Base-by-base conservation (phyloP, 805 yeast species). In the Phaffomyces thermotolerans region DNA sequence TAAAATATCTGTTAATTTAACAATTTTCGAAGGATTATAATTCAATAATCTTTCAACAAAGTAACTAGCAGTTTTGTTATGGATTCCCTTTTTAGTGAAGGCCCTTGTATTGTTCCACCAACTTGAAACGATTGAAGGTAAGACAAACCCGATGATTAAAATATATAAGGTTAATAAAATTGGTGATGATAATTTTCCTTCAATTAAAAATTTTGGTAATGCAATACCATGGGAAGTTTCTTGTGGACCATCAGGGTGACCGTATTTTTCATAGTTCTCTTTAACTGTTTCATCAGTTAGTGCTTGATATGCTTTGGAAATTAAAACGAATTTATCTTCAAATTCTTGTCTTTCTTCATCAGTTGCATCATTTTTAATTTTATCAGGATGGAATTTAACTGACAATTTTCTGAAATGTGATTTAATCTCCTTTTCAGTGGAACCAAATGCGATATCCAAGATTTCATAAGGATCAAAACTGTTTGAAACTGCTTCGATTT, bases 181-280 rank as follows among this genome's bases (percentile, higher is more conserved):
- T 4, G 82, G 75, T 5, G 95, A 81, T 20, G 81, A 80, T 23
- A 39, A 37, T 45, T 79, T 73, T 36, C 95, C 89, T 51, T 88
- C 96, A 27, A 95, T 85, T 48, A 93, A 72, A 65, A 86, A 88
- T 60, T 84, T 81, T 29, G 99, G 99, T 52, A 93, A 67, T 0
- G 98, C 99, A 63, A 93, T 89, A 49, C 99, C 99, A 61, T 88
- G 96, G 18, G 83, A 69, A 17, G 83, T 73, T 24, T 86, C 86
- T 64, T 87, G 95, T 35, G 95, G 96, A 36, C 99, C 99, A 67
- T 93, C 99, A 5, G 99, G 99, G 61, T 95, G 96, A 40, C 99
- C 99, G 58, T 83, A 93, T 54, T 78, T 81, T 55, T 82, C 68
- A 62, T 76, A 89, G 61, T 93, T 93, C 53, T 85, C 86, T 55